These are phyloP conservation scores for Trypethelium eluteriae DNA, from an alignment of 495 filamentous ascomycete genomes.

Conservation along the genomic window DNA sequence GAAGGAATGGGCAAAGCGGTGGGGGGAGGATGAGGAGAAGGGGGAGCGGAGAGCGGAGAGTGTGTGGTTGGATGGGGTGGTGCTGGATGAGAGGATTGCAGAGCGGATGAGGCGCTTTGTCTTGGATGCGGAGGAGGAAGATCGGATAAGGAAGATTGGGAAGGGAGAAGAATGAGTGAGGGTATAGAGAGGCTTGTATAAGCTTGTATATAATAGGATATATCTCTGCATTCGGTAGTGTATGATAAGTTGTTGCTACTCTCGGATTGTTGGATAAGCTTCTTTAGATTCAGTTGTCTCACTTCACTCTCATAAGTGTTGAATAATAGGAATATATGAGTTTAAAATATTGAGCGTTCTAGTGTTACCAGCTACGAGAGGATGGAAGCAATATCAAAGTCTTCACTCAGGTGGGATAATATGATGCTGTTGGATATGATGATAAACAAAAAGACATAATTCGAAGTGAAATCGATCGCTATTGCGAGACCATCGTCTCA, in stretches of 20 bases:
- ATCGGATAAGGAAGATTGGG: constrained; percentile 52
- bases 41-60: constrained; percentile 31
- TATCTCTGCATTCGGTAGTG: background rate
- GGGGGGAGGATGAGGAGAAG: constrained; percentile 12
- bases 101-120: constrained; percentile 75
- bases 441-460: too few species aligned
- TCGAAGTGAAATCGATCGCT: too few species aligned
- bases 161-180: constrained; percentile 40
- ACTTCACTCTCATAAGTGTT: too few species aligned
- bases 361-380: background rate
- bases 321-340: too few species aligned
- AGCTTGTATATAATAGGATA: background rate
- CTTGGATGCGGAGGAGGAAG: constrained; percentile 55
- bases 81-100: constrained; percentile 69
- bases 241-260: background rate
- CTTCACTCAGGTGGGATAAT: too few species aligned
- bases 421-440: too few species aligned
- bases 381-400: too few species aligned
- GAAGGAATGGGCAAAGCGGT: constrained; percentile 47
- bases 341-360: background rate
- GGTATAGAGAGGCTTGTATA: background rate
- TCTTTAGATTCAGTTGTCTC: background rate
- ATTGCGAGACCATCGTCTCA: too few species aligned
- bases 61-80: constrained; percentile 69
- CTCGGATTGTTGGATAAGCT: background rate